These are phyloP conservation scores for Melocanna baccifera DNA, from an alignment of 176 grass and related monocot species.

Conservation along the genomic window DNA sequence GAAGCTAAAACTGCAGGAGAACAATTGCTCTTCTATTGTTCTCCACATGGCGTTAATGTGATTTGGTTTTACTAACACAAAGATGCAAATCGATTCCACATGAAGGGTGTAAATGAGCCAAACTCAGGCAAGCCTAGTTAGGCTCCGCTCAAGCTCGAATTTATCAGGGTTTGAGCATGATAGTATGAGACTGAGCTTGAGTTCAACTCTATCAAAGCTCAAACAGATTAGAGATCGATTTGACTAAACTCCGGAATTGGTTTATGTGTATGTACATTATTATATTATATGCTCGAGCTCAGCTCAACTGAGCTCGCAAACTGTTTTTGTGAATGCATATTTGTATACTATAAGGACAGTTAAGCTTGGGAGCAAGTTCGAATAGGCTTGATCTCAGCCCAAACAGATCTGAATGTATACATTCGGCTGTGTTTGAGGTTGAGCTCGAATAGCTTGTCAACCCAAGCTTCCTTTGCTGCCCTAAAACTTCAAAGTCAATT, in stretches of 20 bases:
- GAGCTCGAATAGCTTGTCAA: not conserved
- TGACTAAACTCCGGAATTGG: not conserved
- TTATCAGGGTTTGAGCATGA: not conserved
- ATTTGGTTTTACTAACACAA: slow-evolving; percentile 6
- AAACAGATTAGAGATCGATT: not conserved
- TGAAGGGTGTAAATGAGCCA: not conserved
- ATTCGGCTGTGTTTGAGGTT: not conserved
- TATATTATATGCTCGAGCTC: not conserved
- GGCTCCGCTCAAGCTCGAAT: not conserved
- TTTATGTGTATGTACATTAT: not conserved
- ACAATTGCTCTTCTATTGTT: not conserved
- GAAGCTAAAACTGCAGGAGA: not conserved
- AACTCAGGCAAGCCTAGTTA: not conserved
- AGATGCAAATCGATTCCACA: not conserved
- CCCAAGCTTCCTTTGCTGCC: not conserved
- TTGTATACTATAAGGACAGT: not conserved
- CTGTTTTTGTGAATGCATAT: not conserved
- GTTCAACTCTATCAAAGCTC: not conserved
- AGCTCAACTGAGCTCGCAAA: not conserved
- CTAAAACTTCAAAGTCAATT: not conserved
- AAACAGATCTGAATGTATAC: not conserved
- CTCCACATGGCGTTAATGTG: not conserved
- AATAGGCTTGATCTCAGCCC: not conserved
- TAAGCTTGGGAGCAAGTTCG: not conserved
- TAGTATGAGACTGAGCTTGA: not conserved